These are phyloP conservation scores for Crithidia bombi DNA, from an alignment of 208 protist genomes.

Conservation along the genomic window DNA sequence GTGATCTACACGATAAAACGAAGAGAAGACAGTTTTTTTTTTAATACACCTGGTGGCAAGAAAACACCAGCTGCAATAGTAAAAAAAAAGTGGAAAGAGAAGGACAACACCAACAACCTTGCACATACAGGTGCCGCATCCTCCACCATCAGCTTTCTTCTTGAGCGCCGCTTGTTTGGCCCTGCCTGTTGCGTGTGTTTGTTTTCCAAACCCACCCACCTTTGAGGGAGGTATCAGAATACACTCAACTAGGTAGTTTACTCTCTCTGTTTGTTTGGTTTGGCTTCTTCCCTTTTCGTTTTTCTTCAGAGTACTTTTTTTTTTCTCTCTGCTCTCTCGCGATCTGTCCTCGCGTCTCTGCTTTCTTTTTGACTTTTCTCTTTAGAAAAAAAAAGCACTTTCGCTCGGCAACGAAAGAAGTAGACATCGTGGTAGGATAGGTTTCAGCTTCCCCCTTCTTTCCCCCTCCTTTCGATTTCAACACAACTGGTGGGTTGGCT, in stretches of 20 bases:
- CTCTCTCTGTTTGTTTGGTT: slow-evolving; percentile 1
- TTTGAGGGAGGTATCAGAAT: not conserved
- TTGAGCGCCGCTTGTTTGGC: not conserved
- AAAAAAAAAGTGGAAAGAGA: not conserved
- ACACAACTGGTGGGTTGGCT: too few species aligned
- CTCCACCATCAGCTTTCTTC: not conserved
- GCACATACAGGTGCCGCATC: not conserved
- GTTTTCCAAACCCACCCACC: not conserved
- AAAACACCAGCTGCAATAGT: not conserved
- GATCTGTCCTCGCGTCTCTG: not conserved
- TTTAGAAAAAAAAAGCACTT: too few species aligned
- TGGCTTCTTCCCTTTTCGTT: not conserved
- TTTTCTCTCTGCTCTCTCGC: not conserved
- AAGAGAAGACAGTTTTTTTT: not conserved
- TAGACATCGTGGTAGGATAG: too few species aligned
- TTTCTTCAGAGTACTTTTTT: not conserved
- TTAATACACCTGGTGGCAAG: not conserved
- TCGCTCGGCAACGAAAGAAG: too few species aligned
- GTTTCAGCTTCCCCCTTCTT: too few species aligned
- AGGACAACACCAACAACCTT: not conserved
- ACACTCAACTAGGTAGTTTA: not conserved
- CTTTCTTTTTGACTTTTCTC: slow-evolving; percentile 1
- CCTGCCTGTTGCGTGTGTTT: not conserved
- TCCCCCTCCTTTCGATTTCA: too few species aligned
- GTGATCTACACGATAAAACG: not conserved